A percentile compares a stretch with the other conserved stretches of the same genome.
These are phyloP conservation scores for Leptodermis oblonga DNA, from an alignment of 257 asterid species.

Conservation along the genomic window DNA sequence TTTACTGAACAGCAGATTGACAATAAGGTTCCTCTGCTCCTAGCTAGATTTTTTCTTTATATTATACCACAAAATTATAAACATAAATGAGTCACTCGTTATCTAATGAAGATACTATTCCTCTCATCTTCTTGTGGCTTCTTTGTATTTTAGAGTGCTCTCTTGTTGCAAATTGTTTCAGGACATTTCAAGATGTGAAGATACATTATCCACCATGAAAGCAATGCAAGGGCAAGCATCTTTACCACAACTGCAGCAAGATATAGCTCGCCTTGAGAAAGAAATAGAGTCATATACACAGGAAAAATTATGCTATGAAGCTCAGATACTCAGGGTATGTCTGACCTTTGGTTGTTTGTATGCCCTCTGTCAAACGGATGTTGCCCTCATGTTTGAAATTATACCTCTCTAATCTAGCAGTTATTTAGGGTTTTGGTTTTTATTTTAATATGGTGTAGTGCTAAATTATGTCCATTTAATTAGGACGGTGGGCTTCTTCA, in stretches of 20 bases:
- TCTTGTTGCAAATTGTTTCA: slow-evolving; percentile 25
- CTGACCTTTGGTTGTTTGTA: not conserved
- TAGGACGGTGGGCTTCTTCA: slow-evolving; percentile 88
- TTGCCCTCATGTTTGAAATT: not conserved
- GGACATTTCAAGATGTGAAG: slow-evolving; percentile 92
- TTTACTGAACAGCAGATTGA: not conserved
- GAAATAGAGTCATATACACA: slow-evolving; percentile 75
- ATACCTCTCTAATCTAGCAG: not conserved
- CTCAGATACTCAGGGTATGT: slow-evolving; percentile 88
- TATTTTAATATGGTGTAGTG: not conserved
- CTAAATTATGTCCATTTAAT: slow-evolving; percentile 15
- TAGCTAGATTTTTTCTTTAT: not conserved
- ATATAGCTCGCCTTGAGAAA: slow-evolving; percentile 70
- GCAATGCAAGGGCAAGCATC: slow-evolving; percentile 74
- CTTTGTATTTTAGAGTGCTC: not conserved
- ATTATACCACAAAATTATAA: not conserved
- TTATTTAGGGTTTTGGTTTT: slow-evolving; percentile 2
- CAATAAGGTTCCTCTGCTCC: not conserved
- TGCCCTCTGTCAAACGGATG: not conserved
- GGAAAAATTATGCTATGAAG: slow-evolving; percentile 90
- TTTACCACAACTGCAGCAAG: slow-evolving; percentile 76
- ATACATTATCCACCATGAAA: slow-evolving; percentile 65
- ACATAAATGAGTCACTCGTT: not conserved
- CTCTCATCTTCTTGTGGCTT: not conserved
- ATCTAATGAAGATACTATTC: too few species aligned